Evolutionary conservation across 805 yeast genomes (phyloP), one percentile per base, ranked within the genome.

Genomic region (Yarrowia keelungensis): DNA sequence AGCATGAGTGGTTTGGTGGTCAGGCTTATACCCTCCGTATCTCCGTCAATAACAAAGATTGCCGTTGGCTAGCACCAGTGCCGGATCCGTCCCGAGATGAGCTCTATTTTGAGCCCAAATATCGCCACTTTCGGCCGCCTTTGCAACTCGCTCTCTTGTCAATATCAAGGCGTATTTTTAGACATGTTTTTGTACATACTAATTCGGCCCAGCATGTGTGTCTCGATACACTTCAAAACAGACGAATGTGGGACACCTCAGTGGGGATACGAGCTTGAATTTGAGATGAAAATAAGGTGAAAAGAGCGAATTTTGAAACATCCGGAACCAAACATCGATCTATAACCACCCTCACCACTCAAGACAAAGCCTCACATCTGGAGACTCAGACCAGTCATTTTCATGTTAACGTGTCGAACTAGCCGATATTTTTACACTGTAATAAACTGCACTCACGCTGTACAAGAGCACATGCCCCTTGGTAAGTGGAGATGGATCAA

Each of bases 181-280:
- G n/a, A 10, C 36, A 15, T 53, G 59, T 53, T 53, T 19, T 53
- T 53, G 22, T 53, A 39, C 45, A 38, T 38, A 39, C 43, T 53
- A 39, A 39, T 53, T 53, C 45, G 59, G 59, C 45, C n/a, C 43
- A 36, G 16, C 45, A 53, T 53, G 59, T 53, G 59, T 38, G 12
- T 11, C 39, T 9, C 39, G 12, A 22, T 38, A 10, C 45, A 51
- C 54, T 22, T 49, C 53, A 26, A 49, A 49, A 46, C 50, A 46
- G n/a, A 8, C 14, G 8, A 7, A 10, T 7, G 38, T 36, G 38
- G 38, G 38, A 10, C 1, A 19, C 19, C 19, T 5, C 32, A 26
- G 32, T 26, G 32, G 32, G 32, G 32, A 26, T 26, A 26, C 32
- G 32, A 26, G 32, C 32, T 19, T 19, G 19, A 19, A 19, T 19